Percentiles rank a stretch among this genome's conserved stretches.
Conservation (phyloP, 2,329 filamentous ascomycete species). For the Calonectria honghensis region DNA sequence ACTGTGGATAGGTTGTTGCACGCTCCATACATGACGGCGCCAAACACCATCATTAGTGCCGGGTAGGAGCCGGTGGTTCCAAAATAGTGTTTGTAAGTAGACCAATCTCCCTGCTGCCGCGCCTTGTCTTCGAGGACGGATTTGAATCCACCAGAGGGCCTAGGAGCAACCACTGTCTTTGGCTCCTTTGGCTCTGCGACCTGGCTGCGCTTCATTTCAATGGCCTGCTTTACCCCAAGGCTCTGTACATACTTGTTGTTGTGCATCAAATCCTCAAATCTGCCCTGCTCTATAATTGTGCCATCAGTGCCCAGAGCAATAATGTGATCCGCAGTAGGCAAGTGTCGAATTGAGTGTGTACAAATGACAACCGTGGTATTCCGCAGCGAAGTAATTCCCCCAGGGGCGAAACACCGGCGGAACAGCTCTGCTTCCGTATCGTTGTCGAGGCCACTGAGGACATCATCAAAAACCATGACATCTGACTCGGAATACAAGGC, state of each 20-base stretch:
- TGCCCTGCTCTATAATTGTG: conserved; percentile 64
- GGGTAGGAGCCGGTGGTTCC: conserved; percentile 49
- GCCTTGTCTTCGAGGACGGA: conserved; percentile 47
- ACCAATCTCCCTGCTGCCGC: conserved; percentile 57
- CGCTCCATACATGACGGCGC: conserved; percentile 52
- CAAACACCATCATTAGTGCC: conserved; percentile 46
- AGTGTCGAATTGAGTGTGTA: conserved; percentile 57
- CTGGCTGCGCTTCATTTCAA: conserved; percentile 10
- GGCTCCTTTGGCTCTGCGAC: conserved; percentile 1
- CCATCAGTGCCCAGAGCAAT: conserved; percentile 66
- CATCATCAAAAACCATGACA: conserved; percentile 67
- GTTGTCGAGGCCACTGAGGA: conserved; percentile 66
- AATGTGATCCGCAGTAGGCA: conserved; percentile 66
- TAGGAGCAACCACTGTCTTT: background rate
- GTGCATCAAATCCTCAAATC: conserved; percentile 51
- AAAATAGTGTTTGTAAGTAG: conserved; percentile 62
- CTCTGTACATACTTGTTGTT: conserved; percentile 63
- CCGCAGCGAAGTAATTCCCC: conserved; percentile 62
- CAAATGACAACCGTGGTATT: conserved; percentile 65
- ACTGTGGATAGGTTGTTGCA: conserved; percentile 57
- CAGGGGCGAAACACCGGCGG: conserved; percentile 62
- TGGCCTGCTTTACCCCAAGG: conserved; percentile 57
- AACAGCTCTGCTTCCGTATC: conserved; percentile 67
- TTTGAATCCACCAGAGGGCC: conserved; percentile 9
- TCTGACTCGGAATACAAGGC: conserved; percentile 65